Evolutionary conservation across 768 basidiomycete species (phyloP).

Genomic region (Tremella mesenterica): DNA sequence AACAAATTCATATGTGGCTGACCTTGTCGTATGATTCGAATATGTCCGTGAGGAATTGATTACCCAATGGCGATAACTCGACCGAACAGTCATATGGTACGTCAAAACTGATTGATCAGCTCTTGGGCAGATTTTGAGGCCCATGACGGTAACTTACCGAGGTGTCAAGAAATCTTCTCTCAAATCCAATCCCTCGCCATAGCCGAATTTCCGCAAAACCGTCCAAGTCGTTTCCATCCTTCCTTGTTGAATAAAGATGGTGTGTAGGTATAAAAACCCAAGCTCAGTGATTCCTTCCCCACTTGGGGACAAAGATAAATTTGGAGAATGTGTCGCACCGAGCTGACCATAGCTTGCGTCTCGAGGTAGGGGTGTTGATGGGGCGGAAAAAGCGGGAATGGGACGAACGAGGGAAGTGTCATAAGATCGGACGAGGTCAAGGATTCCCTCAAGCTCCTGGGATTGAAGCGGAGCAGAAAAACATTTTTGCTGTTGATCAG

Average conservation of each 20-base stretch:
- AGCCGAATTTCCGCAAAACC: constrained; percentile 86
- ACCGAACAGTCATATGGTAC: constrained; percentile 90
- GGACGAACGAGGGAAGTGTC: constrained; percentile 63
- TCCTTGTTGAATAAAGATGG: constrained; percentile 91
- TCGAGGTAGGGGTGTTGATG: constrained; percentile 23
- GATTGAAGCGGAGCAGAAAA: constrained; percentile 85
- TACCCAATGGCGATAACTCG: constrained; percentile 84
- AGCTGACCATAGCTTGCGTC: constrained; percentile 22
- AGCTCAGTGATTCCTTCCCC: constrained; percentile 70
- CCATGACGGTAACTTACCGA: constrained; percentile 54
- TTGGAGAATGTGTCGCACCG: constrained; percentile 6
- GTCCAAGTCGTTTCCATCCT: constrained; percentile 97
- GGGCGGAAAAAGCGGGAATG: constrained; percentile 22
- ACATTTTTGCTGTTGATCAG: constrained; percentile 66
- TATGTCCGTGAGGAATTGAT: constrained; percentile 93
- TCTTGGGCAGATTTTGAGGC: constrained; percentile 1
- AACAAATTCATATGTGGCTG: background rate
- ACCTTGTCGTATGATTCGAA: constrained; percentile 95
- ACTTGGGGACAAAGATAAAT: constrained; percentile 24
- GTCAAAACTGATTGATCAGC: constrained; percentile 62
- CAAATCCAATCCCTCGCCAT: constrained; percentile 84
- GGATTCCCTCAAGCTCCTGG: constrained; percentile 94
- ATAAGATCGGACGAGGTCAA: constrained; percentile 75
- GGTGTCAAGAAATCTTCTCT: constrained; percentile 80
- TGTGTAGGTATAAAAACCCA: constrained; percentile 89